phyloP scores from a whole-genome alignment of 2,329 filamentous ascomycete genomes.

The Trichoderma semiorbis region DNA sequence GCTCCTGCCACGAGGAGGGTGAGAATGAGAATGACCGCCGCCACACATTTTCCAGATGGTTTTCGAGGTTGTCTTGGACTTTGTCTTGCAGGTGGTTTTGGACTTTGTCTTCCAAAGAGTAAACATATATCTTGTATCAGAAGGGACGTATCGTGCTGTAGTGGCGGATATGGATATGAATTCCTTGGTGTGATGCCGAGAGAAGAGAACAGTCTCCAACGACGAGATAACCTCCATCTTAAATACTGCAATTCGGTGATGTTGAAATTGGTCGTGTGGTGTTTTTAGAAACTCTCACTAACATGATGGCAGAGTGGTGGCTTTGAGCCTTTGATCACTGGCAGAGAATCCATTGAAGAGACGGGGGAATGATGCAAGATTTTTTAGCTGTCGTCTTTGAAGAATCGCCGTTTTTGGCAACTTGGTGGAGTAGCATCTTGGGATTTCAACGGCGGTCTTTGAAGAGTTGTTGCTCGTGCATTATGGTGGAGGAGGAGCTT shows the following conservation, averaged over 20 bases:
- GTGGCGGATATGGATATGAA: background rate
- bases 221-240: background rate
- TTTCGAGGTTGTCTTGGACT: background rate
- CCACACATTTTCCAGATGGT: background rate
- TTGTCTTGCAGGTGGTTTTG: background rate
- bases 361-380: background rate
- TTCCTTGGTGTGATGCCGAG: background rate
- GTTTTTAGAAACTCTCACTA: background rate
- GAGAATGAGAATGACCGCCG: background rate
- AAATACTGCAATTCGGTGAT: background rate
- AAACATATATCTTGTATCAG: background rate
- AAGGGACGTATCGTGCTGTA: background rate
- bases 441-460: background rate
- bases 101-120: background rate
- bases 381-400: background rate
- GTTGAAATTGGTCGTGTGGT: background rate
- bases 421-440: background rate
- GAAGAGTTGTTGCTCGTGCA: background rate
- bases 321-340: background rate
- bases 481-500: background rate
- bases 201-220: background rate
- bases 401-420: background rate
- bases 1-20: background rate
- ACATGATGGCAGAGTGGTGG: background rate
- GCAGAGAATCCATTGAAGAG: background rate